Evolutionary conservation across 345 rosid species (phyloP).

Genomic region (Aethionema arabicum): DNA sequence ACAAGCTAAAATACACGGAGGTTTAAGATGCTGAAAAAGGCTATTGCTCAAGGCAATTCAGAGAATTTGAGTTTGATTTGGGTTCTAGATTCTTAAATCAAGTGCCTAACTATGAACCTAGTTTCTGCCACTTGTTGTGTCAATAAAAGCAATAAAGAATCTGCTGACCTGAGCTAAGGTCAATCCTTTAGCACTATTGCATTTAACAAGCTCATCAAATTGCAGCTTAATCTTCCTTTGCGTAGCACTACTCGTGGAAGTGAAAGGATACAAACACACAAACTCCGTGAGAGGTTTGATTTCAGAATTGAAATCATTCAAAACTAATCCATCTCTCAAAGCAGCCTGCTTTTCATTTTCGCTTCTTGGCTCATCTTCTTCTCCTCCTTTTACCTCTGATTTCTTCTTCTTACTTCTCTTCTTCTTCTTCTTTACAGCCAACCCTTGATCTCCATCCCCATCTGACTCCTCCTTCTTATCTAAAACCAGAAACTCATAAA

Average conservation of each 20-base stretch:
- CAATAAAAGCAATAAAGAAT: not conserved
- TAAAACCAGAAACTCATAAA: slow-evolving; percentile 53
- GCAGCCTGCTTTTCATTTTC: slow-evolving; percentile 31
- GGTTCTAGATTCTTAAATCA: not conserved
- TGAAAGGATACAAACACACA: slow-evolving; percentile 76
- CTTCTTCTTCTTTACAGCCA: slow-evolving; percentile 46
- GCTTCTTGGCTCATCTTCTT: slow-evolving; percentile 36
- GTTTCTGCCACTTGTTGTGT: not conserved
- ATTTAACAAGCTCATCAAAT: slow-evolving; percentile 74
- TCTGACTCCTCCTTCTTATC: slow-evolving; percentile 39
- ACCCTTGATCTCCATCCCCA: slow-evolving; percentile 39
- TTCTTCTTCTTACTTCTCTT: slow-evolving; percentile 58
- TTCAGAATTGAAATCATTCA: slow-evolving; percentile 40
- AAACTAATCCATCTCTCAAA: slow-evolving; percentile 30
- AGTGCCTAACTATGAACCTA: not conserved
- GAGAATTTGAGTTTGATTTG: slow-evolving; percentile 1
- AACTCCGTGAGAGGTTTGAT: slow-evolving; percentile 57
- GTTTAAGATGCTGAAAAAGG: not conserved
- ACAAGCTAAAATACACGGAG: slow-evolving; percentile 14
- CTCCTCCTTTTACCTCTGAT: slow-evolving; percentile 34
- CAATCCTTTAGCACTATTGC: slow-evolving; percentile 61
- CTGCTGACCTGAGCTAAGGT: slow-evolving; percentile 70
- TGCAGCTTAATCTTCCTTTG: slow-evolving; percentile 96
- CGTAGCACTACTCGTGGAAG: slow-evolving; percentile 77
- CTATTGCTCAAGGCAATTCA: slow-evolving; percentile 13